Percentiles rank a stretch among this genome's conserved stretches.
These are phyloP conservation scores for Trichoderma hamatum DNA, from an alignment of 2,329 filamentous ascomycete species.

Conservation along the genomic window DNA sequence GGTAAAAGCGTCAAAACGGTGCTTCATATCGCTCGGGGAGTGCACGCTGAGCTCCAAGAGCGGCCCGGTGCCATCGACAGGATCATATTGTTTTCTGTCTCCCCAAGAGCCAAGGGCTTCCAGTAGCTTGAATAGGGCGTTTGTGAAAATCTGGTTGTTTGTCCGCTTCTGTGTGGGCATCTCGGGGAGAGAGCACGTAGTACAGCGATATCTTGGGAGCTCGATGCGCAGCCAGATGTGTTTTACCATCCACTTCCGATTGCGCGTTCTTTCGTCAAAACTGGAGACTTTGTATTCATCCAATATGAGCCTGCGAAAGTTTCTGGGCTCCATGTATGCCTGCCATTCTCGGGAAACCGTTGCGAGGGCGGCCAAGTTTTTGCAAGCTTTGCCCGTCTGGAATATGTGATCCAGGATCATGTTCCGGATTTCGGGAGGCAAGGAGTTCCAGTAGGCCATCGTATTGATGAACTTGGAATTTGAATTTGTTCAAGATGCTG, in stretches of 20 bases:
- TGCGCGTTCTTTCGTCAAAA: background rate
- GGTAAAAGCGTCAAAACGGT: background rate
- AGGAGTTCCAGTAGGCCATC: background rate
- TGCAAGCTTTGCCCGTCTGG: background rate
- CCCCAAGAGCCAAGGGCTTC: background rate
- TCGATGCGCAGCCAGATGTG: conserved; percentile 11
- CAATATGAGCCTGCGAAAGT: background rate
- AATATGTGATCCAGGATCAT: background rate
- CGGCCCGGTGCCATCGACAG: background rate
- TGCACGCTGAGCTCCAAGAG: conserved; percentile 8
- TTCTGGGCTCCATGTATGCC: background rate
- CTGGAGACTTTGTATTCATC: background rate
- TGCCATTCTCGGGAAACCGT: conserved; percentile 1
- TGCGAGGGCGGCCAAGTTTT: background rate
- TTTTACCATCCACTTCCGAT: background rate
- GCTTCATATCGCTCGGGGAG: background rate
- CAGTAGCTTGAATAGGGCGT: background rate
- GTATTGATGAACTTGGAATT: background rate
- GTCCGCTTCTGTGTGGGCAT: background rate
- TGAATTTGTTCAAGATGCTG: no score
- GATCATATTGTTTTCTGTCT: background rate
- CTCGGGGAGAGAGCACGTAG: background rate
- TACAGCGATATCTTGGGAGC: background rate
- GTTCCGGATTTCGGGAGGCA: background rate
- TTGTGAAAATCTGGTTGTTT: conserved; percentile 7